Evolutionary conservation across 2,329 filamentous ascomycete species (phyloP).

Genomic region (Fusarium sp.): DNA sequence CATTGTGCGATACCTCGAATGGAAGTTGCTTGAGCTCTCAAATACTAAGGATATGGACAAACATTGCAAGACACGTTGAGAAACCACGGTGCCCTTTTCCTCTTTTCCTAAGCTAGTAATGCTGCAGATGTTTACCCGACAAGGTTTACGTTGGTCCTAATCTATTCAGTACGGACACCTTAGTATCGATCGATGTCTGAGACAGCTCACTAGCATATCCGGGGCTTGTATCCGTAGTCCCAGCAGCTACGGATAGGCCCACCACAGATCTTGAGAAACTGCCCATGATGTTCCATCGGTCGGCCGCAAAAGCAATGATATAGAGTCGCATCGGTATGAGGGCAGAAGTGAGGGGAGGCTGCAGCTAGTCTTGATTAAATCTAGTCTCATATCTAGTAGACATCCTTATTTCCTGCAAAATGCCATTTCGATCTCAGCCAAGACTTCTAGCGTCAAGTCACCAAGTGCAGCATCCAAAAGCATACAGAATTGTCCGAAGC

Average conservation of each 20-base stretch:
- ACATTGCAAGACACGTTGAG: neutral
- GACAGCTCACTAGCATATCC: slow-evolving; percentile 2
- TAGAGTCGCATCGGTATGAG: slow-evolving; percentile 1
- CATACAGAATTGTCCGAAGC: neutral
- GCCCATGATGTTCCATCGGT: neutral
- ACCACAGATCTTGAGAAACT: neutral
- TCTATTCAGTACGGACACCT: neutral
- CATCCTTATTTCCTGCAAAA: slow-evolving; percentile 15
- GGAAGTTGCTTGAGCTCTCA: neutral
- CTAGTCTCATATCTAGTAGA: slow-evolving; percentile 15
- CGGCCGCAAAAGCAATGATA: slow-evolving; percentile 13
- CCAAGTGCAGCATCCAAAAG: neutral
- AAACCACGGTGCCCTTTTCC: neutral
- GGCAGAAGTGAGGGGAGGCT: slow-evolving; percentile 7
- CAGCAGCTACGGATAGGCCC: neutral
- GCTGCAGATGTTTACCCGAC: neutral
- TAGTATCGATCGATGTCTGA: slow-evolving; percentile 10
- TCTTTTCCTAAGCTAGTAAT: neutral
- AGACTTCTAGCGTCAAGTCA: slow-evolving; percentile 1
- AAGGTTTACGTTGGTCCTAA: neutral
- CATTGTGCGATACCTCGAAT: neutral
- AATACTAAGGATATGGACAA: neutral
- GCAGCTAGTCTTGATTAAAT: slow-evolving; percentile 12
- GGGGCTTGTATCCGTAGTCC: slow-evolving; percentile 7
- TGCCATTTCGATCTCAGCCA: slow-evolving; percentile 1